Evolutionary conservation across 306 rosid species (phyloP), one percentile per base, ranked within the genome.

Genomic region (Sechiopsis laciniata): DNA sequence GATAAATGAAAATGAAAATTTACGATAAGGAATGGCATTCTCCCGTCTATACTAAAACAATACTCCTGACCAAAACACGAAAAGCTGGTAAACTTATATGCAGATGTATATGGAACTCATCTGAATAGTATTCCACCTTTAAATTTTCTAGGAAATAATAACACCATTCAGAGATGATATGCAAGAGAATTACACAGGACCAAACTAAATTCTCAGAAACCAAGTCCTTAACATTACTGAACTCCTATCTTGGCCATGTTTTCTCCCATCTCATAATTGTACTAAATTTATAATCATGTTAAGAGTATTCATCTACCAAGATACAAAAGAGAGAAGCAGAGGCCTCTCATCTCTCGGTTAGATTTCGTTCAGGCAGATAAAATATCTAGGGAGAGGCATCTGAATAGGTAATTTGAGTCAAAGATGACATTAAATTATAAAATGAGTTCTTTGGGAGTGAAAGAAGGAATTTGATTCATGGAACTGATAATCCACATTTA

Each of bases 211-310:
- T 55, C 26, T 55, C 26, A 19, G 26, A 64, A 37, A 37, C 15
- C 24, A 64, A 64, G 52, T 35, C 8, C 8, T 17, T 17, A n/a
- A 64, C 17, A 16, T 64, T 37, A n/a, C 37, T 64, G 22, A 21
- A 37, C 71, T 35, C 66, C 67, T 29, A 29, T 29, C 12, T 29
- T n/a, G 8, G n/a, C 71, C 52, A 42, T 61, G 20, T 61, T 61
- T 40, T 9, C 48, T 35, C 52, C 21, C 15, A n/a, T 37, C 3
- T 64, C 24, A 22, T 37, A 37, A 29, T 15, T 10, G 22, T 26
- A 64, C 71, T 10, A 37, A 64, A 37, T 63, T 32, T 35, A 37
- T 42, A 64, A 35, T n/a, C 52, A 64, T 62, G 68, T 62, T 32
- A 16, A 35, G n/a, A 29, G 35, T 62, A 22, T 62, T 62, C 13